These are phyloP conservation scores for Penicillium paradoxum DNA, from an alignment of 495 filamentous ascomycete species.

Conservation along the genomic window DNA sequence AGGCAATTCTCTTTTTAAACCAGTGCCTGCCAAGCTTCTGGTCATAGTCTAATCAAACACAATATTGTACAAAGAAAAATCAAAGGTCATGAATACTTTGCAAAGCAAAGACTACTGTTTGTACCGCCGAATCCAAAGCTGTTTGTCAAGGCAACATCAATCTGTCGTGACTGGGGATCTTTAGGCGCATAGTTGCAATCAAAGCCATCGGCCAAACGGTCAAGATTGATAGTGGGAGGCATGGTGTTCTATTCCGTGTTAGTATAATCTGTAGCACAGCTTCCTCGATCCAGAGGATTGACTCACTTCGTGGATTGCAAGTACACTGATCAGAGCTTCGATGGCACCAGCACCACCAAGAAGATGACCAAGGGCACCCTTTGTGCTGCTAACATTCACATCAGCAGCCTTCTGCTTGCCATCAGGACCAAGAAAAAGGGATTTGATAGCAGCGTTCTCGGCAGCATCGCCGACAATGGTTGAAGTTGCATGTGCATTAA, in stretches of 20 bases:
- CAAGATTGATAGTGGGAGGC: constrained; percentile 84
- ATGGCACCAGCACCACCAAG: constrained; percentile 86
- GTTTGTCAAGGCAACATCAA: constrained; percentile 80
- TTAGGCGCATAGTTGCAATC: constrained; percentile 84
- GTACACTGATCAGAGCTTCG: constrained; percentile 77
- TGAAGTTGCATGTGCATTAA: constrained; percentile 93
- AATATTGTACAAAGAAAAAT: constrained; percentile 8
- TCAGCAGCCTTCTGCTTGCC: constrained; percentile 57
- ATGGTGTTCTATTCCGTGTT: constrained; percentile 57
- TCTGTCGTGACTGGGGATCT: constrained; percentile 58
- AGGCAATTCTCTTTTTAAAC: background rate
- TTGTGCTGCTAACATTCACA: constrained; percentile 85
- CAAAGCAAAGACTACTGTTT: constrained; percentile 86
- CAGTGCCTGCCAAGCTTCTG: background rate
- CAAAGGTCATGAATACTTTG: constrained; percentile 12
- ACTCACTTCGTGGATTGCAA: constrained; percentile 72
- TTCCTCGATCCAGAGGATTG: background rate
- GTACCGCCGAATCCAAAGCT: constrained; percentile 99
- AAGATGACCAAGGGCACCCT: constrained; percentile 88
- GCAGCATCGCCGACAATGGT: constrained; percentile 82
- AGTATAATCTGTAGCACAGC: constrained; percentile 5
- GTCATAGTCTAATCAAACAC: constrained; percentile 1
- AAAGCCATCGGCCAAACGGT: constrained; percentile 62
- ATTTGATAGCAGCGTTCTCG: constrained; percentile 78
- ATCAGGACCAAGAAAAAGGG: constrained; percentile 67